Evolutionary conservation across 306 rosid species (phyloP).

Genomic region (Arachis hypogaea): DNA sequence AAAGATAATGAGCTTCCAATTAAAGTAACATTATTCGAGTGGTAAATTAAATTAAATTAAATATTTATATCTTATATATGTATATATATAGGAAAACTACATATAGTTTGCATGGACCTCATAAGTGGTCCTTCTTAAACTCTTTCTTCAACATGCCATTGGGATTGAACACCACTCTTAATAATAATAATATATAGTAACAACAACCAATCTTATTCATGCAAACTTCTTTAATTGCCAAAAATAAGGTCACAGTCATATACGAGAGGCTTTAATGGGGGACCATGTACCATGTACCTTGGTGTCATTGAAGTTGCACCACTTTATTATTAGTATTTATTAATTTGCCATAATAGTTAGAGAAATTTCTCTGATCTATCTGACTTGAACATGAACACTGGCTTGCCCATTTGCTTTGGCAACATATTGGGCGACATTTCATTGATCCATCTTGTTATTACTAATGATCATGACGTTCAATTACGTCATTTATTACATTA

Average conservation of each 20-base stretch:
- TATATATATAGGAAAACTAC: neutral
- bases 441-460: conserved; percentile 31
- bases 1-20: conserved; percentile 18
- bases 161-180: conserved; percentile 17
- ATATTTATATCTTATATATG: too few relatives aligned
- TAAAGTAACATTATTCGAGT: neutral
- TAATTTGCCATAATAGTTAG: conserved; percentile 35
- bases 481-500: neutral
- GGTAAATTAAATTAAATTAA: too few relatives aligned
- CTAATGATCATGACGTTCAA: neutral
- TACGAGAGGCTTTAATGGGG: conserved; percentile 46
- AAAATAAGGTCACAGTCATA: conserved; percentile 56
- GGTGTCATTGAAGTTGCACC: conserved; percentile 60
- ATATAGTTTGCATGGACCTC: conserved; percentile 21
- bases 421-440: conserved; percentile 60
- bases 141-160: conserved; percentile 34
- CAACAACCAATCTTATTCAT: conserved; percentile 50
- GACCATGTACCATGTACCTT: conserved; percentile 37
- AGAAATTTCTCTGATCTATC: conserved; percentile 20
- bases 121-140: conserved; percentile 41
- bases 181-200: conserved; percentile 6
- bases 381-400: conserved; percentile 41
- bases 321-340: conserved; percentile 1
- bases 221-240: conserved; percentile 55
- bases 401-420: conserved; percentile 44